These are phyloP conservation scores for Boletus patriciae DNA, from an alignment of 768 basidiomycete genomes.

Conservation along the genomic window DNA sequence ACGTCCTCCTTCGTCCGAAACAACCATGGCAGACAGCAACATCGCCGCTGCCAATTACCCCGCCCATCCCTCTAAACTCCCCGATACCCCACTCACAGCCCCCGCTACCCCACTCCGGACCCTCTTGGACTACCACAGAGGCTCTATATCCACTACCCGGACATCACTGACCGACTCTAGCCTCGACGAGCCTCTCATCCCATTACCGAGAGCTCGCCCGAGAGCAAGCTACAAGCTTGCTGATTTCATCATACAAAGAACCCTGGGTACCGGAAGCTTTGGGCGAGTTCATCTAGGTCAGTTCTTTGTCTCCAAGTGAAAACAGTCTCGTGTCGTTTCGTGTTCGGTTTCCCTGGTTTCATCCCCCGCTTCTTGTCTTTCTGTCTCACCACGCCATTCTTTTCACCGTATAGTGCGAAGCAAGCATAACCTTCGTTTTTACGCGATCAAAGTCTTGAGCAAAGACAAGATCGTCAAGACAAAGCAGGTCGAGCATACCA, in stretches of 20 bases:
- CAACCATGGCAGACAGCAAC: slow-evolving; percentile 21
- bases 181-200: slow-evolving; percentile 36
- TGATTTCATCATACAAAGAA: slow-evolving; percentile 81
- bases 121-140: slow-evolving; percentile 54
- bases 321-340: background rate
- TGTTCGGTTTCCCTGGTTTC: background rate
- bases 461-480: slow-evolving; percentile 90
- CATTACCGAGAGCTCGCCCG: slow-evolving; percentile 43
- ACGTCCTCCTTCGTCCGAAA: slow-evolving; percentile 7
- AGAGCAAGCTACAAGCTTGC: slow-evolving; percentile 69
- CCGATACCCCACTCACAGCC: background rate
- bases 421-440: slow-evolving; percentile 93
- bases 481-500: slow-evolving; percentile 97
- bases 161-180: slow-evolving; percentile 59
- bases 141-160: slow-evolving; percentile 64
- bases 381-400: slow-evolving; percentile 6
- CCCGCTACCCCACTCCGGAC: slow-evolving; percentile 22
- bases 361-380: background rate
- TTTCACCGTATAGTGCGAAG: slow-evolving; percentile 62
- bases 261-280: slow-evolving; percentile 93
- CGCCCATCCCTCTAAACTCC: slow-evolving; percentile 3
- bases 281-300: slow-evolving; percentile 91
- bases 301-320: slow-evolving; percentile 2
- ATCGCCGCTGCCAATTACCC: background rate
- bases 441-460: slow-evolving; percentile 92